Conservation (phyloP, 2,329 filamentous ascomycete genomes). For the Ascocoryne sarcoides region DNA sequence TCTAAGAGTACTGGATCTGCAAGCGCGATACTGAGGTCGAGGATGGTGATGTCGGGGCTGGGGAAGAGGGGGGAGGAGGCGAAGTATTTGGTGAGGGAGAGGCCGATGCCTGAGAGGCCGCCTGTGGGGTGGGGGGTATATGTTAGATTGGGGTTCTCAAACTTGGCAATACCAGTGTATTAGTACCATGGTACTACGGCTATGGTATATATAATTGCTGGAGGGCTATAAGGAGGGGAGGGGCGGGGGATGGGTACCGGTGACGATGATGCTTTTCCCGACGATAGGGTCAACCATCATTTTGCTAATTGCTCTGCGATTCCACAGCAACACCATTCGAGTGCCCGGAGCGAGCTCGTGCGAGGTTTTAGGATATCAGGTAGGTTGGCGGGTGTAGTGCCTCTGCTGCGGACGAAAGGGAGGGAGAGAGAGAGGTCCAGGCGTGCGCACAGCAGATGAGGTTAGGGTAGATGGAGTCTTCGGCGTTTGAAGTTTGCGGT, state of each 20-base stretch:
- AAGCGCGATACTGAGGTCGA: slow-evolving; percentile 11
- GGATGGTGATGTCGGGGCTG: slow-evolving; percentile 10
- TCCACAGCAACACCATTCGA: no score
- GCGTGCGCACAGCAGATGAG: no score
- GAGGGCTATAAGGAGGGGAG: neutral
- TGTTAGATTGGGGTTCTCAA: neutral
- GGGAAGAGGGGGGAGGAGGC: slow-evolving; percentile 9
- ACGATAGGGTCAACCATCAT: neutral
- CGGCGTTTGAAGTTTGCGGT: no score
- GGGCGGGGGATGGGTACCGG: neutral
- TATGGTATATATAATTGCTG: neutral
- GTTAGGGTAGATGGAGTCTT: no score
- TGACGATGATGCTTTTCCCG: neutral
- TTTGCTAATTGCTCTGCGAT: no score
- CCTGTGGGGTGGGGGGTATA: slow-evolving; percentile 41
- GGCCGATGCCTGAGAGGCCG: slow-evolving; percentile 66
- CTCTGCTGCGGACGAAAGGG: no score
- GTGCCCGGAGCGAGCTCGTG: no score
- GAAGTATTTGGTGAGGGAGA: slow-evolving; percentile 52
- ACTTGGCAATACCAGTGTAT: no score
- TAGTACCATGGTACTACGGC: no score
- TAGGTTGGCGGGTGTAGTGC: no score
- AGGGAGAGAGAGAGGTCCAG: no score
- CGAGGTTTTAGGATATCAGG: no score
- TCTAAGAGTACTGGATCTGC: slow-evolving; percentile 15